A percentile compares a stretch with the other conserved stretches of the same genome.
Conservation (phyloP, 1,284 basidiomycete species). For the Trichosporon asahii region DNA sequence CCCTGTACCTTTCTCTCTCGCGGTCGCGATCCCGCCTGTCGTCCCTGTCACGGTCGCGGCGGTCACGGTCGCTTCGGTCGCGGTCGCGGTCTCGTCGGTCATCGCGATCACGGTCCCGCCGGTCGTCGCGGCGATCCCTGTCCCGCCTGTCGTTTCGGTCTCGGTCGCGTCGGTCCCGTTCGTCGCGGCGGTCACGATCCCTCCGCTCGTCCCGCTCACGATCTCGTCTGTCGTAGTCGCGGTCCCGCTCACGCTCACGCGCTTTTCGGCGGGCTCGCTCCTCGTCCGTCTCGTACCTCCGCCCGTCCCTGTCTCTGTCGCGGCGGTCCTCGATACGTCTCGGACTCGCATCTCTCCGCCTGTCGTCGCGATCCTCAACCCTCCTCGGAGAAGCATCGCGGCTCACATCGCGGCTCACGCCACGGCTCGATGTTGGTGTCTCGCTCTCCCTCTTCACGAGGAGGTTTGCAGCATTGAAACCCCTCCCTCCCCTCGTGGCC, state of each 20-base stretch:
- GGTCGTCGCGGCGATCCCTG: slow-evolving; percentile 5
- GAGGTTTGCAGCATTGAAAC: slow-evolving; percentile 42
- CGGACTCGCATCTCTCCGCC: slow-evolving; percentile 27
- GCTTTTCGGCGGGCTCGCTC: slow-evolving; percentile 38
- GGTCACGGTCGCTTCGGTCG: not conserved
- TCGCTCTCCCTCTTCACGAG: slow-evolving; percentile 26
- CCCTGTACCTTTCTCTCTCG: slow-evolving; percentile 1
- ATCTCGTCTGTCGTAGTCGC: slow-evolving; percentile 21
- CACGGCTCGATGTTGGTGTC: slow-evolving; percentile 20
- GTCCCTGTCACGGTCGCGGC: not conserved
- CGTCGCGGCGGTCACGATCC: slow-evolving; percentile 17
- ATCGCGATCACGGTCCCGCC: slow-evolving; percentile 10
- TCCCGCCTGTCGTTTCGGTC: slow-evolving; percentile 24
- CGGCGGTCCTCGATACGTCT: slow-evolving; percentile 16
- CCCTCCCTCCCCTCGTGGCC: slow-evolving; percentile 41
- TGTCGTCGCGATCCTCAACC: slow-evolving; percentile 29
- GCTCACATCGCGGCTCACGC: slow-evolving; percentile 27
- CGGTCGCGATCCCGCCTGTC: not conserved
- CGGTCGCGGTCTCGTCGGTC: not conserved
- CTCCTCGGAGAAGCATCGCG: slow-evolving; percentile 17
- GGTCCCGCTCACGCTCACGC: slow-evolving; percentile 30
- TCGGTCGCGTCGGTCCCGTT: slow-evolving; percentile 4
- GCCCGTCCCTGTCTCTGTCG: slow-evolving; percentile 19
- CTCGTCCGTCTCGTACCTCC: slow-evolving; percentile 35
- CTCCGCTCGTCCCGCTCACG: slow-evolving; percentile 28